phyloP scores from a whole-genome alignment of 2,329 filamentous ascomycete species.

The Penicillium expansum region DNA sequence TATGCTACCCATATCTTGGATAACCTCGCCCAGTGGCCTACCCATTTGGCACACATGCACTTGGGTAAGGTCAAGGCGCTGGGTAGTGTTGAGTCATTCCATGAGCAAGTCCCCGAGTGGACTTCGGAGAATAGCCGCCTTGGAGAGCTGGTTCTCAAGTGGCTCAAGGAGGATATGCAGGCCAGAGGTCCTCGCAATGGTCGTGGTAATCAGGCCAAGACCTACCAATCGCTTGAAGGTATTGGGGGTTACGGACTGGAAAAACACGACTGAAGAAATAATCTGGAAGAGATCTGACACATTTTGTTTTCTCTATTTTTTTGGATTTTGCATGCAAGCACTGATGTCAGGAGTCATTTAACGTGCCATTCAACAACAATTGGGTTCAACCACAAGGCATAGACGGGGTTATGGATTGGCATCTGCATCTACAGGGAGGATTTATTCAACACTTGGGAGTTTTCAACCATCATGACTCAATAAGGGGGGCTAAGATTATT shows the following conservation, averaged over 20 bases:
- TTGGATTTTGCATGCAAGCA: not conserved
- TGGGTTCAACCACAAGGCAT: conserved; percentile 30
- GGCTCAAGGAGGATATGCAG: conserved; percentile 77
- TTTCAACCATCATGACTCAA: conserved; percentile 26
- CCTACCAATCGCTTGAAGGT: conserved; percentile 55
- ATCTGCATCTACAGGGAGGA: conserved; percentile 16
- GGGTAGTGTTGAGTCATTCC: conserved; percentile 70
- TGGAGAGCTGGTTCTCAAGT: conserved; percentile 81
- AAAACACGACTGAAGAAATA: conserved; percentile 33
- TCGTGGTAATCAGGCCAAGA: conserved; percentile 50
- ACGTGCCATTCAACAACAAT: conserved; percentile 27
- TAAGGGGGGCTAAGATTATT: not conserved
- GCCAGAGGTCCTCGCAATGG: conserved; percentile 74
- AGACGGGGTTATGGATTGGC: conserved; percentile 18
- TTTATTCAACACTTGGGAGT: conserved; percentile 31
- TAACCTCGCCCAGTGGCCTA: conserved; percentile 91
- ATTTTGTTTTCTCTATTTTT: not conserved
- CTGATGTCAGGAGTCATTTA: conserved; percentile 7
- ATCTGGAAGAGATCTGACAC: not conserved
- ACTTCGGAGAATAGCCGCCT: conserved; percentile 74
- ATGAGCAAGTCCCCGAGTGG: conserved; percentile 52
- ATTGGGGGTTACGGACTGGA: conserved; percentile 64
- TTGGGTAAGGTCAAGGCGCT: conserved; percentile 83
- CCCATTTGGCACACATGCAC: conserved; percentile 94
- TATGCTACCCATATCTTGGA: conserved; percentile 98